Evolutionary conservation across 23 red algal species (phyloP).

Genomic region (Gracilariopsis chorda): DNA sequence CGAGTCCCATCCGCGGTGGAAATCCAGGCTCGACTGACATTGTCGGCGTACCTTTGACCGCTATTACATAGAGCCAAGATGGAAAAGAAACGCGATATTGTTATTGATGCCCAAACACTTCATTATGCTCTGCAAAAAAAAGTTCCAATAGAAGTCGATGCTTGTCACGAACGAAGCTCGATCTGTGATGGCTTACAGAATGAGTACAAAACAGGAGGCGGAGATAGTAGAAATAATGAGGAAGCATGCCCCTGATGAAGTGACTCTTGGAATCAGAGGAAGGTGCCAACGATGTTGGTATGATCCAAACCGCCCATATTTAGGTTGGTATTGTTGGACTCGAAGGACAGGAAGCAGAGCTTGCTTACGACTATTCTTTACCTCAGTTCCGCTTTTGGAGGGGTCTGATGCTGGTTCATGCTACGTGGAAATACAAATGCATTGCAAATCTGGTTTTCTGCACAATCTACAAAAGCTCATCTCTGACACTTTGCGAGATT

Average conservation of each 20-base stretch:
- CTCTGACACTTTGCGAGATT: constrained; percentile 55
- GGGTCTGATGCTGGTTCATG: constrained; percentile 83
- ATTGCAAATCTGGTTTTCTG: constrained; percentile 69
- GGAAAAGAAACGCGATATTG: constrained; percentile 42
- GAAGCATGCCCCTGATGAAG: constrained; percentile 39
- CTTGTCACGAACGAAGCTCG: constrained; percentile 26
- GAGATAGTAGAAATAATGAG: constrained; percentile 75
- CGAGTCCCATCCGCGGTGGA: too few relatives aligned
- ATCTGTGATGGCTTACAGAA: constrained; percentile 75
- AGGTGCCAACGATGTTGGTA: constrained; percentile 95
- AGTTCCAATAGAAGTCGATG: constrained; percentile 57
- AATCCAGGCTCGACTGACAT: too few relatives aligned
- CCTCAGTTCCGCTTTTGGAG: constrained; percentile 76
- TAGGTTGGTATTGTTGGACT: constrained; percentile 78
- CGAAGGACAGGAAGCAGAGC: constrained; percentile 81
- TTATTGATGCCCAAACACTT: constrained; percentile 71
- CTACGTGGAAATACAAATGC: constrained; percentile 83
- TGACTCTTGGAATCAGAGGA: constrained; percentile 87
- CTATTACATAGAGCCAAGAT: too few relatives aligned
- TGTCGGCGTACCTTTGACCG: too few relatives aligned
- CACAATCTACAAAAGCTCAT: constrained; percentile 79
- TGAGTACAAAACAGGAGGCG: constrained; percentile 83
- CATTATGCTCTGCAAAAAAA: constrained; percentile 43
- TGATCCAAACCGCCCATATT: constrained; percentile 94
- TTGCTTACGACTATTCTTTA: constrained; percentile 85